Conservation (phyloP, 2,329 filamentous ascomycete genomes). For the Xylariaceae sp. region DNA sequence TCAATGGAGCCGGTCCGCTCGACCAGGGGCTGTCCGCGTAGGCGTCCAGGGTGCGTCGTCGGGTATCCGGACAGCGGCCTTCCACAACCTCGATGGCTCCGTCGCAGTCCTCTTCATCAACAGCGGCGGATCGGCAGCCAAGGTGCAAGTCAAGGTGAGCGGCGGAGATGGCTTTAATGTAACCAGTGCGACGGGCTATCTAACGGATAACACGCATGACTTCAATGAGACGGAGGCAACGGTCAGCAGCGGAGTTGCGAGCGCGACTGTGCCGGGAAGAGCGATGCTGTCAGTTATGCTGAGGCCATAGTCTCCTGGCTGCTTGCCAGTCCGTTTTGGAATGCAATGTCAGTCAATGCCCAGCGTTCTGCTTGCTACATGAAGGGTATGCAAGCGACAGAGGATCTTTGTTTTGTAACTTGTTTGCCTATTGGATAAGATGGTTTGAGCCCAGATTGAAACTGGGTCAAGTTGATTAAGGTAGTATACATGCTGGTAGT, state of each 20-base stretch:
- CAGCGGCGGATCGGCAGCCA: conserved; percentile 12
- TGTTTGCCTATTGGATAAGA: too few species aligned
- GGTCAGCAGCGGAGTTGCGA: conserved; percentile 4
- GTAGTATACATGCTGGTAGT: too few species aligned
- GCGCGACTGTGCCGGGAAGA: conserved; percentile 6
- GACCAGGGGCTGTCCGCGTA: conserved; percentile 32
- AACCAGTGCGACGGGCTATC: too few species aligned
- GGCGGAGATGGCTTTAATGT: conserved; percentile 12
- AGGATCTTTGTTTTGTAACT: too few species aligned
- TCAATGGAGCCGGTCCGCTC: conserved; percentile 34
- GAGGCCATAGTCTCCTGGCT: background rate
- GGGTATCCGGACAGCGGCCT: conserved; percentile 30
- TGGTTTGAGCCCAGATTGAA: too few species aligned
- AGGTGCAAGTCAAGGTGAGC: conserved; percentile 12
- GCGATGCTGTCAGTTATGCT: conserved; percentile 10
- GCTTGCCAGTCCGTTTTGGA: too few species aligned
- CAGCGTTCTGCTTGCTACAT: too few species aligned
- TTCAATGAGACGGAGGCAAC: conserved; percentile 8
- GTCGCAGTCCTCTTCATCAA: conserved; percentile 33
- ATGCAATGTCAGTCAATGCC: too few species aligned
- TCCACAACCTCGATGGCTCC: conserved; percentile 33
- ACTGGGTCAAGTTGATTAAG: too few species aligned
- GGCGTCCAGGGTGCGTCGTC: conserved; percentile 23
- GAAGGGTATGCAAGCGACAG: too few species aligned
- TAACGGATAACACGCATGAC: too few species aligned